Percentiles rank a stretch among this genome's conserved stretches.
Evolutionary conservation across 345 rosid genomes (phyloP).

Genomic region (Salix dunnii): DNA sequence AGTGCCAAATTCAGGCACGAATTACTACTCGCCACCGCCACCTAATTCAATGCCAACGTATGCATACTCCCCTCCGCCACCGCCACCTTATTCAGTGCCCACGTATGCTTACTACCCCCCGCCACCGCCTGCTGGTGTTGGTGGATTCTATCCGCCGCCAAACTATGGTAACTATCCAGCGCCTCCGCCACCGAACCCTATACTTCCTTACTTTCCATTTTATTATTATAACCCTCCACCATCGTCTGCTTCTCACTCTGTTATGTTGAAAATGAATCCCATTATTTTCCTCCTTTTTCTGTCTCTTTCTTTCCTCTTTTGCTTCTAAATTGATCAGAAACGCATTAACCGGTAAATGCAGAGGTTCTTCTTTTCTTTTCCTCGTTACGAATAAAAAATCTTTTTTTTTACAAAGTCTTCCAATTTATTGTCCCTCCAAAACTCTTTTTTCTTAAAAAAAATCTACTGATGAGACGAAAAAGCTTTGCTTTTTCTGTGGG

Average conservation of each 20-base stretch:
- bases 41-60: constrained; percentile 1
- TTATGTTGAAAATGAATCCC: not conserved
- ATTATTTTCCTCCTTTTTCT: not conserved
- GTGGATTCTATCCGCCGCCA: constrained; percentile 18
- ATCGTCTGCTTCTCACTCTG: not conserved
- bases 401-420: no score
- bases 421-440: no score
- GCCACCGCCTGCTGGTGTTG: constrained; percentile 19
- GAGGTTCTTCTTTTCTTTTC: not conserved
- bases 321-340: not conserved
- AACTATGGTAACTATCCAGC: constrained; percentile 10
- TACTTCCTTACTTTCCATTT: constrained; percentile 25
- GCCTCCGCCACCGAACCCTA: constrained; percentile 32
- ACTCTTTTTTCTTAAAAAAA: no score
- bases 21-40: constrained; percentile 12
- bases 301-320: not conserved
- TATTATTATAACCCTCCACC: constrained; percentile 24
- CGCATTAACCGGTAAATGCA: no score
- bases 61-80: constrained; percentile 20
- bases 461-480: no score
- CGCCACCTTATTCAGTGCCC: constrained; percentile 8
- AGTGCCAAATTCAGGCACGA: constrained; percentile 1
- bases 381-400: not conserved
- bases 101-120: constrained; percentile 16
- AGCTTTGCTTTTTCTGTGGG: no score